A percentile compares a stretch with the other conserved stretches of the same genome.
phyloP scores from a whole-genome alignment of 1,139 yeast species.

The Petasospora rhodanensis region DNA sequence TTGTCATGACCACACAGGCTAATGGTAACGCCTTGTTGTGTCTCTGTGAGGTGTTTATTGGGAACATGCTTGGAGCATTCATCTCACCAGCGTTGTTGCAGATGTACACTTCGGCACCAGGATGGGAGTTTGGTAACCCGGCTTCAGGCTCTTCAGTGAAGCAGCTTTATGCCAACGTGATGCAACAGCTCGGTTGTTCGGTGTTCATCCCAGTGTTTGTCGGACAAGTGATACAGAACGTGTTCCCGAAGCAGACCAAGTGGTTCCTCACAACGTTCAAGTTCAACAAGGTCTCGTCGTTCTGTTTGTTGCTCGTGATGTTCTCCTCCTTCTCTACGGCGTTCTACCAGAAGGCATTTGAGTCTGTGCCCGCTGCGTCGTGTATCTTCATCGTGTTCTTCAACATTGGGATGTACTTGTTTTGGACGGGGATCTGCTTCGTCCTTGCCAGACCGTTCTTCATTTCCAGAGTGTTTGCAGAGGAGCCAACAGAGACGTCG shows the following conservation, averaged over 20 bases:
- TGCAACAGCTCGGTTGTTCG: constrained; percentile 81
- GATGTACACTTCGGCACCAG: constrained; percentile 49
- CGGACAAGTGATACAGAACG: constrained; percentile 78
- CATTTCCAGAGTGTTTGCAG: constrained; percentile 38
- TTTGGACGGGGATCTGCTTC: constrained; percentile 64
- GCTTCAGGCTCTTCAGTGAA: constrained; percentile 50
- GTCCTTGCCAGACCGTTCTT: constrained; percentile 58
- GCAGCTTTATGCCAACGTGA: constrained; percentile 64
- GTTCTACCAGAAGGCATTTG: constrained; percentile 74
- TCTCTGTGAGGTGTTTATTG: constrained; percentile 78
- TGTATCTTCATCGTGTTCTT: constrained; percentile 75
- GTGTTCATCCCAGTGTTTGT: constrained; percentile 81
- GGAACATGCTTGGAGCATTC: constrained; percentile 81
- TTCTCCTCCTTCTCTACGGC: constrained; percentile 87
- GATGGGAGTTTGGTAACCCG: constrained; percentile 83
- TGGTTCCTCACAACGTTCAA: constrained; percentile 56
- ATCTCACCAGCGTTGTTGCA: constrained; percentile 82
- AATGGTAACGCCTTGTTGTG: constrained; percentile 78
- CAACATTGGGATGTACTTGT: constrained; percentile 70
- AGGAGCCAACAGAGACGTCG: constrained; percentile 43
- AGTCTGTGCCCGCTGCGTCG: constrained; percentile 61
- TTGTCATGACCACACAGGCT: constrained; percentile 83
- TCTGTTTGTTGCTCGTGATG: constrained; percentile 75
- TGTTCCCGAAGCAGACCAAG: constrained; percentile 60
- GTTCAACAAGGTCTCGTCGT: constrained; percentile 67